A percentile compares a stretch with the other conserved stretches of the same genome.
phyloP scores from a whole-genome alignment of 2,329 filamentous ascomycete species.

The Dactylellina leptospora region DNA sequence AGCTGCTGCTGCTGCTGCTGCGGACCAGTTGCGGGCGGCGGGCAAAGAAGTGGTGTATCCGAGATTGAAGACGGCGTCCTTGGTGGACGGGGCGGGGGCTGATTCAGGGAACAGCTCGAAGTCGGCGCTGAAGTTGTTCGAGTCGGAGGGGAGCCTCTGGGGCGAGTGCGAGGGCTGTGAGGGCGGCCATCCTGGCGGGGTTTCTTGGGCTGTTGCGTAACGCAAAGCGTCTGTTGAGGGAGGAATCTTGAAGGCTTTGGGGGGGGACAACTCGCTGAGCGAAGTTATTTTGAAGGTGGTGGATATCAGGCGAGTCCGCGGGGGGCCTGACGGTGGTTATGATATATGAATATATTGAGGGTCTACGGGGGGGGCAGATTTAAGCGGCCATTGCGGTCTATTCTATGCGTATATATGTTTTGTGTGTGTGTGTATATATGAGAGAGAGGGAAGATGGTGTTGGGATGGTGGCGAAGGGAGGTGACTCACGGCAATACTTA shows the following conservation, averaged over 20 bases:
- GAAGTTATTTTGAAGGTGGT: conserved; percentile 51
- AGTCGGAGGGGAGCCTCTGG: not conserved
- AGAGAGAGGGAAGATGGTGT: not conserved
- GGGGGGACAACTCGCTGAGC: conserved; percentile 45
- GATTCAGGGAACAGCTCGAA: conserved; percentile 52
- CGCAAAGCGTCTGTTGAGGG: conserved; percentile 53
- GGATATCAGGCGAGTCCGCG: conserved; percentile 41
- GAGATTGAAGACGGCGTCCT: conserved; percentile 51
- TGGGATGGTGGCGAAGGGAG: conserved; percentile 12
- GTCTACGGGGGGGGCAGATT: conserved; percentile 16
- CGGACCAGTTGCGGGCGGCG: conserved; percentile 32
- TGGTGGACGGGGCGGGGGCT: conserved; percentile 1
- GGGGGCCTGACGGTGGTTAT: conserved; percentile 32
- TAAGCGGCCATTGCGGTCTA: conserved; percentile 43
- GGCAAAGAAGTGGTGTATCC: conserved; percentile 49
- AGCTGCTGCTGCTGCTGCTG: conserved; percentile 12
- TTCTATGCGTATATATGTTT: conserved; percentile 9
- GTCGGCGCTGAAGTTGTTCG: conserved; percentile 36
- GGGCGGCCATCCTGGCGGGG: conserved; percentile 51
- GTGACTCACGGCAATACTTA: conserved; percentile 53
- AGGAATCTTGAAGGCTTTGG: conserved; percentile 51
- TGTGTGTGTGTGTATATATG: not conserved
- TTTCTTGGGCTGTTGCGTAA: conserved; percentile 53
- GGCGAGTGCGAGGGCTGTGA: conserved; percentile 40
- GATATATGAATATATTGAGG: not conserved